These are phyloP conservation scores for Phytophthora pluvialis DNA, from an alignment of 352 stramenopile species.

Conservation along the genomic window DNA sequence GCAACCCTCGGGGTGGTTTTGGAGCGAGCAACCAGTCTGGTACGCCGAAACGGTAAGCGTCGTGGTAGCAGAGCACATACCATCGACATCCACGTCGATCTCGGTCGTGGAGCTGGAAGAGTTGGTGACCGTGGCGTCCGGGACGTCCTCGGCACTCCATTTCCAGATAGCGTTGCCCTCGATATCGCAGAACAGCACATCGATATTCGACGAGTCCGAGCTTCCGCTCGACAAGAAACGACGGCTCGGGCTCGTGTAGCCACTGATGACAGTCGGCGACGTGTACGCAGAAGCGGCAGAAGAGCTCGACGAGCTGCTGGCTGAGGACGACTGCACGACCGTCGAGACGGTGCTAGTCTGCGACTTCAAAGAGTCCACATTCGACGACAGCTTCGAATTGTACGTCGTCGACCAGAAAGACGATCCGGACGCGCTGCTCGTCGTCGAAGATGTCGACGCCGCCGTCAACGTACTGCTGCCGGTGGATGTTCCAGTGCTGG, in stretches of 20 bases:
- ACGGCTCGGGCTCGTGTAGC: slow-evolving; percentile 43
- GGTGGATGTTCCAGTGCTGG: slow-evolving; percentile 16
- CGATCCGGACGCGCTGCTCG: slow-evolving; percentile 41
- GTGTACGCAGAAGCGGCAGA: slow-evolving; percentile 42
- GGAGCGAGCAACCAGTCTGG: slow-evolving; percentile 65
- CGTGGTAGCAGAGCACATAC: slow-evolving; percentile 42
- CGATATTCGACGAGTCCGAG: slow-evolving; percentile 42
- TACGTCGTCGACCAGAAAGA: slow-evolving; percentile 60
- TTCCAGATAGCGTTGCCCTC: slow-evolving; percentile 80
- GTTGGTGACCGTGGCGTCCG: slow-evolving; percentile 43
- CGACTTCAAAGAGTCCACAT: slow-evolving; percentile 52
- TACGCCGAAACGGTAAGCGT: slow-evolving; percentile 70
- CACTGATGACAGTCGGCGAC: slow-evolving; percentile 54
- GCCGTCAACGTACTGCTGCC: slow-evolving; percentile 14
- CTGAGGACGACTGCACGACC: slow-evolving; percentile 63
- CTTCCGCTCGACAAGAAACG: slow-evolving; percentile 43
- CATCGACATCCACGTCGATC: slow-evolving; percentile 44
- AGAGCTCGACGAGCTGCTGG: slow-evolving; percentile 25
- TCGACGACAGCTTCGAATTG: slow-evolving; percentile 50
- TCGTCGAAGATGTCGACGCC: slow-evolving; percentile 33
- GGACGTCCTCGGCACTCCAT: slow-evolving; percentile 54
- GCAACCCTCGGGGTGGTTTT: slow-evolving; percentile 72
- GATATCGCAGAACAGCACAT: slow-evolving; percentile 79
- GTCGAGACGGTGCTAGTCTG: slow-evolving; percentile 61
- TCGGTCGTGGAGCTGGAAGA: slow-evolving; percentile 41